These are phyloP conservation scores for Obba rivulosa DNA, from an alignment of 768 basidiomycete genomes.

Conservation along the genomic window DNA sequence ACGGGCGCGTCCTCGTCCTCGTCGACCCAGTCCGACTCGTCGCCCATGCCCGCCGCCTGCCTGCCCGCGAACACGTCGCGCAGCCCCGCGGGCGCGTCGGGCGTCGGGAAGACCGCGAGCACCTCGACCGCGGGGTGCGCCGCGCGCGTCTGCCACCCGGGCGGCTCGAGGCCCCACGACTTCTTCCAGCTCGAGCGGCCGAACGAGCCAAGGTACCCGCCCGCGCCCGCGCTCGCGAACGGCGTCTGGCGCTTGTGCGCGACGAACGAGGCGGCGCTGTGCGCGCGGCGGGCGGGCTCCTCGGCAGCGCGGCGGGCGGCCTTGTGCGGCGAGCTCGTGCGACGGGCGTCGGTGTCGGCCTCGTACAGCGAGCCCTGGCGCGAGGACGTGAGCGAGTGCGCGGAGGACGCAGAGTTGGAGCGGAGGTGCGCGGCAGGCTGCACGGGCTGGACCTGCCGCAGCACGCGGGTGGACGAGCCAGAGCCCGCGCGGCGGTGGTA, in stretches of 20 bases:
- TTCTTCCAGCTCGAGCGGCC: constrained; percentile 85
- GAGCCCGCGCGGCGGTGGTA: constrained; percentile 78
- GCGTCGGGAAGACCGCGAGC: constrained; percentile 56
- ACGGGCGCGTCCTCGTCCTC: constrained; percentile 71
- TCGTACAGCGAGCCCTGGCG: constrained; percentile 77
- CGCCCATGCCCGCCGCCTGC: constrained; percentile 53
- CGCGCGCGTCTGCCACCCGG: constrained; percentile 70
- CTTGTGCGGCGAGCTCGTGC: constrained; percentile 62
- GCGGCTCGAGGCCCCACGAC: constrained; percentile 82
- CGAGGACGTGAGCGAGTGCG: constrained; percentile 71
- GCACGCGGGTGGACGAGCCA: constrained; percentile 77
- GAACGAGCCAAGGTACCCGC: constrained; percentile 33
- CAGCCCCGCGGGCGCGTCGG: constrained; percentile 36
- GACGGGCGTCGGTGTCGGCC: constrained; percentile 62
- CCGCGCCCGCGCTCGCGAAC: constrained; percentile 52
- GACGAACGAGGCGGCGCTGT: constrained; percentile 57
- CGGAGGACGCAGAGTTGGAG: constrained; percentile 75
- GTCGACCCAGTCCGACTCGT: constrained; percentile 87
- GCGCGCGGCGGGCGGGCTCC: constrained; percentile 34
- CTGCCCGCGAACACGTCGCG: constrained; percentile 81
- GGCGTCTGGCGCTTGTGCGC: constrained; percentile 80
- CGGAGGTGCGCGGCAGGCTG: constrained; percentile 54
- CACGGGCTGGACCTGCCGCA: constrained; percentile 53
- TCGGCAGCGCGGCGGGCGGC: constrained; percentile 45
- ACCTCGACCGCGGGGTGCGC: constrained; percentile 70